These are phyloP conservation scores for Pseudogymnoascus sp. DNA, from an alignment of 2,329 filamentous ascomycete genomes.

Conservation along the genomic window DNA sequence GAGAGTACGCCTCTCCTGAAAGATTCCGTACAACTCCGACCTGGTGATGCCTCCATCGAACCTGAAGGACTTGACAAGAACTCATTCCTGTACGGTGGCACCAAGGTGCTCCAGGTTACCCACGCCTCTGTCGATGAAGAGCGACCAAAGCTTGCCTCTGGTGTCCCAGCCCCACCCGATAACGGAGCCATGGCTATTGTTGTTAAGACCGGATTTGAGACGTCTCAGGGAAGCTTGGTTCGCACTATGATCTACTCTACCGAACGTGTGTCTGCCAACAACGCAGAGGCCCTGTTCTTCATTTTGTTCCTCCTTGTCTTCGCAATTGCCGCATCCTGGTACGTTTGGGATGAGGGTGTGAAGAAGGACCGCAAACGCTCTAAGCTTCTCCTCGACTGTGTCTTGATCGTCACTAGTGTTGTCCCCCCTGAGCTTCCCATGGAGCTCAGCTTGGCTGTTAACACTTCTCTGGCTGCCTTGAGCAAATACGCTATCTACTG, in stretches of 20 bases:
- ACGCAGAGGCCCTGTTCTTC: conserved; percentile 91
- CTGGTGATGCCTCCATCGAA: conserved; percentile 72
- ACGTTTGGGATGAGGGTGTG: conserved; percentile 97
- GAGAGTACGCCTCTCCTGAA: conserved; percentile 96
- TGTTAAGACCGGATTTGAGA: conserved; percentile 97
- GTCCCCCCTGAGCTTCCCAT: conserved; percentile 98
- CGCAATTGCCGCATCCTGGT: conserved; percentile 95
- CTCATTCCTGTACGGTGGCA: conserved; percentile 91
- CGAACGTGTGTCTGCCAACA: conserved; percentile 97
- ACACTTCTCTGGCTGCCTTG: conserved; percentile 89
- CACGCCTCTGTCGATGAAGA: conserved; percentile 76
- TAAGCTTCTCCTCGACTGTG: conserved; percentile 92
- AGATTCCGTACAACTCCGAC: conserved; percentile 87
- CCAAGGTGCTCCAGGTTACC: conserved; percentile 92
- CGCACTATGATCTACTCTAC: conserved; percentile 99
- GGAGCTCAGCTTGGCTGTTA: conserved; percentile 95
- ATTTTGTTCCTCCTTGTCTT: conserved; percentile 96
- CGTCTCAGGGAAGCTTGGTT: conserved; percentile 93
- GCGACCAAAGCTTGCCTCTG: conserved; percentile 63
- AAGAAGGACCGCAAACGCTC: conserved; percentile 91
- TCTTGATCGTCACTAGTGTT: conserved; percentile 95
- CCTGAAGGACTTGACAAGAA: conserved; percentile 94
- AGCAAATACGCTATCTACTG: conserved; percentile 97
- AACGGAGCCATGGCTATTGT: conserved; percentile 91
- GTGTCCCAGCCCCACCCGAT: conserved; percentile 79